A percentile compares a stretch with the other conserved stretches of the same genome.
phyloP scores from a whole-genome alignment of 768 basidiomycete genomes.

The Rickenella mellea region DNA sequence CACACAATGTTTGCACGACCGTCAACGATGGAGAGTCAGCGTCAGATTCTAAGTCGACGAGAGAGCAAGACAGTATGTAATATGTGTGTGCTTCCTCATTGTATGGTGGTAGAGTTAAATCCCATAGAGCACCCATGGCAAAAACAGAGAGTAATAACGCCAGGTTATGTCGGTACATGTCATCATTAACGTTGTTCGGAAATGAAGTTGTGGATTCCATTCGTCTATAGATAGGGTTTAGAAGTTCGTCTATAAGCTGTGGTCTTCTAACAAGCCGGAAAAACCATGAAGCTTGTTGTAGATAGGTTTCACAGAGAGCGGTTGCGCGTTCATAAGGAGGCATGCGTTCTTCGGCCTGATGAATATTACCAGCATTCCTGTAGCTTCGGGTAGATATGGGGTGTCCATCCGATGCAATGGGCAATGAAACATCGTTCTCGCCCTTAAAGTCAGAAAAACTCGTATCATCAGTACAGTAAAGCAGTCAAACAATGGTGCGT shows the following conservation, averaged over 20 bases:
- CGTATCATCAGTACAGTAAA: too few species aligned
- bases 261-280: constrained; percentile 57
- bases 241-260: constrained; percentile 59
- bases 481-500: too few species aligned
- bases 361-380: too few species aligned
- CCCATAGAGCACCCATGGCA: constrained; percentile 64
- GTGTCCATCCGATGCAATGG: too few species aligned
- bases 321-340: constrained; percentile 35
- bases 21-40: too few species aligned
- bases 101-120: constrained; percentile 31
- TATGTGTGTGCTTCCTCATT: constrained; percentile 49
- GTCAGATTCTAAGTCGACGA: too few species aligned
- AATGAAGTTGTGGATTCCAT: constrained; percentile 3
- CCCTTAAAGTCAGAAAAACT: too few species aligned
- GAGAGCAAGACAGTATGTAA: too few species aligned
- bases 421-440: too few species aligned
- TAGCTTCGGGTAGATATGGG: too few species aligned
- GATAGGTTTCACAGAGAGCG: constrained; percentile 58
- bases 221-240: constrained; percentile 37
- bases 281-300: constrained; percentile 52
- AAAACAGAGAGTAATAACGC: constrained; percentile 64
- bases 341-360: not conserved
- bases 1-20: too few species aligned
- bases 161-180: constrained; percentile 58
- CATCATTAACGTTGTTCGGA: constrained; percentile 31